Evolutionary conservation across 306 rosid genomes (phyloP), one percentile per base, ranked within the genome.

Genomic region (Castanopsis chinensis): DNA sequence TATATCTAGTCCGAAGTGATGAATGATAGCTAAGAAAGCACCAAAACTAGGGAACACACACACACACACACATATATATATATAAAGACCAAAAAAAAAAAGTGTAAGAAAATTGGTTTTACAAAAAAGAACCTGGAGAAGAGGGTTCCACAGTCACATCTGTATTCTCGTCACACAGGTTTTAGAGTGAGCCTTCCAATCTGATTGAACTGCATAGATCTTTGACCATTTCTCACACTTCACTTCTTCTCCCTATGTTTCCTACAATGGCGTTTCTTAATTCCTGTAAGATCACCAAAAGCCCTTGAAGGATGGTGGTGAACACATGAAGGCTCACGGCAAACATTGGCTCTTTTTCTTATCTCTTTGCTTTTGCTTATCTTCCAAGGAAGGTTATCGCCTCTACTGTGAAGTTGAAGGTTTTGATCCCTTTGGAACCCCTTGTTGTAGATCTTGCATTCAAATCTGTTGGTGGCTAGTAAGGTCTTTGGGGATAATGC

Each of bases 351-450:
- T 73, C 91, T 65, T 76, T 91, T 93, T 89, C 83, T 86, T 28
- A 87, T 90, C 85, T 93, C 83, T 87, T 17, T 91, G 59, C 76
- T 97, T 89, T 32, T 93, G 98, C 72, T 83, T 4, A 92, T 91
- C 81, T 92, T 92, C 98, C 98, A 93, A 2, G 98, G 98, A 57
- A 93, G 93, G 72, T 93, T 93, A 82, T 93, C 96, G 3, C 98
- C 98, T 81, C 97, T 85, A 1, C 98, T 71, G 82, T 94, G 98
- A 58, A 94, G 70, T 76, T 92, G 98, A 59, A 92, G 97, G 78
- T 90, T 94, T 56, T 92, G 98, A 77, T 94, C 98, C 74, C 96
- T 90, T 69, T 92, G 98, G 27, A 94, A 94, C 41, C 98, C 98
- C 76, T 93, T 93, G 93, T 85, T 89, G 85, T 97, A 93, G 15